Base-by-base conservation (phyloP, 192 early-diverging fungal species). In the Coemansia sp. region DNA sequence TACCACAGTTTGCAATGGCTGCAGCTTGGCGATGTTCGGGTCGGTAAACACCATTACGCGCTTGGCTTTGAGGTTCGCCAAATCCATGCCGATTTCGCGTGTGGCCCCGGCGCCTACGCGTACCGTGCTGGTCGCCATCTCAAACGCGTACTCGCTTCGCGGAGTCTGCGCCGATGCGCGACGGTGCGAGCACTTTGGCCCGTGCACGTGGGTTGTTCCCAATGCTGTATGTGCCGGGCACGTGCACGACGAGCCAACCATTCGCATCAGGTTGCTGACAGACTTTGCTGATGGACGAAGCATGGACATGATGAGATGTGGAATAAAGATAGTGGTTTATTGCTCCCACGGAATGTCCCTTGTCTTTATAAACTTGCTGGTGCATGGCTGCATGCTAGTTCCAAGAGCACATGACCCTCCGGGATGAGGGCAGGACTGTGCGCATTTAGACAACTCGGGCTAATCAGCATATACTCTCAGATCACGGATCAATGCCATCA, bases 51-150 rank as follows among this genome's bases (percentile, higher is more conserved):
- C 90, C 51, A 87, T 86, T 8, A 92, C 92, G 58, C 93, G 92
- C 73, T 89, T 85, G 40, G 91, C 84, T 18, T 84, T 82, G 70
- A 93, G 80, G 72, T 93, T 91, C 40, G 74, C 82, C 57, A 92
- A 64, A 73, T 95, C 93, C 83, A 87, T 85, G 49, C 93, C 93
- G 37, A 95, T 85, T 67, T 95, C 93, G 68, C 68, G 76, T 8
- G 93, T 95, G 3, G 87, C 92, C 24, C 92, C 92, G 4, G 78
- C 76, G 56, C 93, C 93, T 58, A 92, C 93, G 5, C 93, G 90
- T 63, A 95, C 89, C 36, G 87, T 92, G 55, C 89, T 90, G 20
- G 92, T 90, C 24, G 93, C 92, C 91, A 95, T 93, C 81, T 93
- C 89, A 38, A 87, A 90, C 14, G 89, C 89, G 67, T 90, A 90